phyloP scores from a whole-genome alignment of 164 flowering plant genomes.

The Amborella trichopoda region DNA sequence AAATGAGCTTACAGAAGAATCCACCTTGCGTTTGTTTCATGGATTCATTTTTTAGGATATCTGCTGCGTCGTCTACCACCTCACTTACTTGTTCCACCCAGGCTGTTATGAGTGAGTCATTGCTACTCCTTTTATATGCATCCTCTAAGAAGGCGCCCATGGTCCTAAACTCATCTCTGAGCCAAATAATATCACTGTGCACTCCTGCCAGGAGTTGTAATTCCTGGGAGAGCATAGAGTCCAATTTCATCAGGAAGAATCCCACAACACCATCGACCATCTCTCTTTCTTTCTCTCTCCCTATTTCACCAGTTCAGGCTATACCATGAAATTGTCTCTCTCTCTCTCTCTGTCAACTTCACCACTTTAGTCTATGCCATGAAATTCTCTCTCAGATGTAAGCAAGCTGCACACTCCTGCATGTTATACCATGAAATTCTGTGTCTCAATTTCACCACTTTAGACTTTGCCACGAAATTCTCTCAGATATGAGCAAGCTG shows the following conservation, averaged over 20 bases:
- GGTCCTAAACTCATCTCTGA: conserved; percentile 1
- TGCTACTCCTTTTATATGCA: conserved; percentile 3
- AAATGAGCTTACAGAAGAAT: conserved; percentile 15
- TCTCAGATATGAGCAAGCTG: too few relatives aligned
- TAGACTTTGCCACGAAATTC: too few relatives aligned
- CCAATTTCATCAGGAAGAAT: conserved; percentile 2
- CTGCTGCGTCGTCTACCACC: conserved; percentile 5
- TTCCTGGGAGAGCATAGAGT: neutral
- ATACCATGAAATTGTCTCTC: too few relatives aligned
- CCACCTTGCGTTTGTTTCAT: neutral
- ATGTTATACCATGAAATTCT: too few relatives aligned
- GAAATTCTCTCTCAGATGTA: too few relatives aligned
- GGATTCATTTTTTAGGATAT: conserved; percentile 7
- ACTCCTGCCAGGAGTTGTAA: neutral
- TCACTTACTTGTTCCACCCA: conserved; percentile 3
- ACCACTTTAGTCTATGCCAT: too few relatives aligned
- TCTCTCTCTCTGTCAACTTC: too few relatives aligned
- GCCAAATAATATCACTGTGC: conserved; percentile 1
- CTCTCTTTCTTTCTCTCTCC: neutral
- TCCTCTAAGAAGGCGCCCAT: conserved; percentile 11
- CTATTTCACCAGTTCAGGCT: too few relatives aligned
- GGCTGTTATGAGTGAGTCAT: neutral
- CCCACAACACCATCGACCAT: conserved; percentile 7
- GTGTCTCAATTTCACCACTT: too few relatives aligned
- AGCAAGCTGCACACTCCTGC: too few relatives aligned